Evolutionary conservation across 768 basidiomycete genomes (phyloP).

Genomic region (Suillus brevipes): DNA sequence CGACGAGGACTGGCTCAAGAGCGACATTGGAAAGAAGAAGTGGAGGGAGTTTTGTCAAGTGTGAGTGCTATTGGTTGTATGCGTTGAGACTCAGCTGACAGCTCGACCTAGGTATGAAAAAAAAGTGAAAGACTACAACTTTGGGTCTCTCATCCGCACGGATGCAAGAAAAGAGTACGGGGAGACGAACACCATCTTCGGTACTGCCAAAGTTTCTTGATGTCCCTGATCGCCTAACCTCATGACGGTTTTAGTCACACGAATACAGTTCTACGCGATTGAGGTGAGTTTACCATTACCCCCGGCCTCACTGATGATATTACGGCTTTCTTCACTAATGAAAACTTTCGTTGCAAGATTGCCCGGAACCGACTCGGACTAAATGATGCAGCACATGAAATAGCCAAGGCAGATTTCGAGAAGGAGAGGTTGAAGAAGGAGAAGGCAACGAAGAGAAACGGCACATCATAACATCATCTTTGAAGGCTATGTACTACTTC

Average conservation of each 20-base stretch:
- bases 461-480: conserved; percentile 22
- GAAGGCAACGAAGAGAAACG: conserved; percentile 39
- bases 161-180: conserved; percentile 80
- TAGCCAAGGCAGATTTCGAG: conserved; percentile 68
- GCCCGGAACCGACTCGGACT: conserved; percentile 88
- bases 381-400: conserved; percentile 83
- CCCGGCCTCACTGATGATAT: conserved; percentile 9
- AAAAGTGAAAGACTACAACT: conserved; percentile 92
- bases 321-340: neutral
- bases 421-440: conserved; percentile 59
- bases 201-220: conserved; percentile 36
- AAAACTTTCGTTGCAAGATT: conserved; percentile 53
- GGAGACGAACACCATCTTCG: conserved; percentile 93
- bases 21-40: conserved; percentile 76
- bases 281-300: conserved; percentile 53
- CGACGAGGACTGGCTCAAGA: conserved; percentile 95
- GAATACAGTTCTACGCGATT: conserved; percentile 82
- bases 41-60: conserved; percentile 60
- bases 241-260: conserved; percentile 17
- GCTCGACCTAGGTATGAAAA: conserved; percentile 70
- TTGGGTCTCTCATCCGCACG: conserved; percentile 89
- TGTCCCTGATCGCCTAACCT: conserved; percentile 14
- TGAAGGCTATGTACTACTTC: neutral
- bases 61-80: neutral
- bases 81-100: neutral